Evolutionary conservation across 2,329 filamentous ascomycete genomes (phyloP).

Genomic region (Chaetomiaceae sp.): DNA sequence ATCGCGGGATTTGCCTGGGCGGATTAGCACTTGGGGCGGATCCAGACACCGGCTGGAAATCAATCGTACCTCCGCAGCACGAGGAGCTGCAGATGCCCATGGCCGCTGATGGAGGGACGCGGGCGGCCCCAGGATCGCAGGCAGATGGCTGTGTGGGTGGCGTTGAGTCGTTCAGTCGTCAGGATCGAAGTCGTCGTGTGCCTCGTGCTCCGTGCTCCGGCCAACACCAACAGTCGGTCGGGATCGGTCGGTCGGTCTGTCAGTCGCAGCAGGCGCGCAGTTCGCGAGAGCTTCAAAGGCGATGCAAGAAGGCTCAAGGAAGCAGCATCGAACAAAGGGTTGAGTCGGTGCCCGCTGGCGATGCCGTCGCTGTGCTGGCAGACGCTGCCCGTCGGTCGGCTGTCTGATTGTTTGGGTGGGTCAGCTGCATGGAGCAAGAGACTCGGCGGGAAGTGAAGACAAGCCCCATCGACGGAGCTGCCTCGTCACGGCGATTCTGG

Average conservation of each 20-base stretch:
- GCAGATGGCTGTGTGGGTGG: background rate
- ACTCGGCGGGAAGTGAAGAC: constrained; percentile 7
- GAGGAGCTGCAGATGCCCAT: constrained; percentile 61
- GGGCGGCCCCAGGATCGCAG: constrained; percentile 5
- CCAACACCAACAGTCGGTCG: background rate
- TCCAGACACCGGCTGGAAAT: background rate
- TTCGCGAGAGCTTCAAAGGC: constrained; percentile 2
- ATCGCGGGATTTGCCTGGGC: constrained; percentile 68
- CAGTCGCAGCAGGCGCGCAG: constrained; percentile 8
- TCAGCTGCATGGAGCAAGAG: constrained; percentile 8
- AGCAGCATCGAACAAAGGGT: constrained; percentile 9
- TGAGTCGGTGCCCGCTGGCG: constrained; percentile 6
- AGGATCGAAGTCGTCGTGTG: background rate
- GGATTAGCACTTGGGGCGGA: constrained; percentile 12
- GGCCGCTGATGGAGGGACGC: constrained; percentile 28
- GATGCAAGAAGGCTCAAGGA: constrained; percentile 13
- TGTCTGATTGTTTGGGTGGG: constrained; percentile 19
- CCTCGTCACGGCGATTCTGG: constrained; percentile 11
- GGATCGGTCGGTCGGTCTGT: constrained; percentile 1
- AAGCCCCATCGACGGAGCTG: constrained; percentile 7
- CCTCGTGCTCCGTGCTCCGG: too few species aligned
- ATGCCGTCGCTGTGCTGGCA: constrained; percentile 11
- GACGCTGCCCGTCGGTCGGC: constrained; percentile 1
- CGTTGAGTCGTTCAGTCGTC: constrained; percentile 4
- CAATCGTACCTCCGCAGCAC: constrained; percentile 52